These are phyloP conservation scores for Podospora pseudopauciseta DNA, from an alignment of 495 filamentous ascomycete species.

Conservation along the genomic window DNA sequence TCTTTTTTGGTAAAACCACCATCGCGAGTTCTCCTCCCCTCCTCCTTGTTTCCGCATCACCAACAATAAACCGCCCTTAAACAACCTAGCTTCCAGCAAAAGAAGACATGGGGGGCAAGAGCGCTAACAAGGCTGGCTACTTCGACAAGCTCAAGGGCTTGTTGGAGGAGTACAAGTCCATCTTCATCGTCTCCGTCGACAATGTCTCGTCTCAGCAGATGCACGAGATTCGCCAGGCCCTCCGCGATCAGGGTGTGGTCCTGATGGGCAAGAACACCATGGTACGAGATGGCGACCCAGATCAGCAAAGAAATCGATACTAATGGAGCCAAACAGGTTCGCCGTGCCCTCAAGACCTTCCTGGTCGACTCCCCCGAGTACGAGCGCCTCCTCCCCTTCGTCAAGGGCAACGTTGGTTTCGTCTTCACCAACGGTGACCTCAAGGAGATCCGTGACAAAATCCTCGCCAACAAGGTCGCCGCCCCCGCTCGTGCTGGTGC, in stretches of 20 bases:
- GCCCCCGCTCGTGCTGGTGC: constrained; percentile 97
- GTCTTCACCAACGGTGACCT: constrained; percentile 98
- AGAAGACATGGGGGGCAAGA: constrained; percentile 99
- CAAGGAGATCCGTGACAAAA: constrained; percentile 86
- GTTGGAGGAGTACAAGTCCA: constrained; percentile 84
- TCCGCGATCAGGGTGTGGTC: constrained; percentile 86
- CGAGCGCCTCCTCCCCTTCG: constrained; percentile 91
- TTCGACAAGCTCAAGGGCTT: constrained; percentile 98
- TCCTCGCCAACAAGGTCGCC: constrained; percentile 93
- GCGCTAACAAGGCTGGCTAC: constrained; percentile 90
- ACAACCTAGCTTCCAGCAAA: constrained; percentile 89
- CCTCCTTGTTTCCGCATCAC: constrained; percentile 24
- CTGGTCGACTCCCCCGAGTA: constrained; percentile 86
- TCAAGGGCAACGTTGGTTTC: constrained; percentile 98
- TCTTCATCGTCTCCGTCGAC: constrained; percentile 97
- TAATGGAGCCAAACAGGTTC: constrained; percentile 54
- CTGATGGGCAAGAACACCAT: constrained; percentile 99
- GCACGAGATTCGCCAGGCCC: constrained; percentile 94
- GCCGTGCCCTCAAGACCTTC: constrained; percentile 97
- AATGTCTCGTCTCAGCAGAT: constrained; percentile 99
- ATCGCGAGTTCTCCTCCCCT: constrained; percentile 16
- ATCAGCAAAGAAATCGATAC: not conserved
- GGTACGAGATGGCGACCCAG: constrained; percentile 45
- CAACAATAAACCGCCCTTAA: constrained; percentile 70
- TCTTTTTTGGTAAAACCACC: constrained; percentile 20